A percentile compares a stretch with the other conserved stretches of the same genome.
These are phyloP conservation scores for Vickermania ingenoplastis DNA, from an alignment of 208 protist species.

Conservation along the genomic window DNA sequence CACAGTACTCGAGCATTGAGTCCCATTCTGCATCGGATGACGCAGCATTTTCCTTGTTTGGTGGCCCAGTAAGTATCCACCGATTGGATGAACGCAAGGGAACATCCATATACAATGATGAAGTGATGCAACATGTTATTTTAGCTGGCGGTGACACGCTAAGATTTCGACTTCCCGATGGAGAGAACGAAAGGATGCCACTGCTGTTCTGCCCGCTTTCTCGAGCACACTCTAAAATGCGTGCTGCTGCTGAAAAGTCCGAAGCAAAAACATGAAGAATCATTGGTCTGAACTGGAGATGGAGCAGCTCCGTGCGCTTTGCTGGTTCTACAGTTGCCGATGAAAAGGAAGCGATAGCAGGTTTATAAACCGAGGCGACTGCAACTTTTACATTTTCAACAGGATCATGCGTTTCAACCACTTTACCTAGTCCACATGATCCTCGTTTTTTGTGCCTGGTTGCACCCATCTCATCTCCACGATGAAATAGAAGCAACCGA, in stretches of 20 bases:
- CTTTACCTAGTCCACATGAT: constrained; percentile 35
- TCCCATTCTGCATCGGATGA: constrained; percentile 20
- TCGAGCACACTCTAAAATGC: constrained; percentile 57
- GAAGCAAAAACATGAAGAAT: constrained; percentile 69
- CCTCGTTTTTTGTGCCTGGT: constrained; percentile 34
- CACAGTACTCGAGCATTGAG: constrained; percentile 16
- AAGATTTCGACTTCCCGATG: constrained; percentile 25
- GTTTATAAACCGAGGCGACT: constrained; percentile 16
- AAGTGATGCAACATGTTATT: constrained; percentile 76
- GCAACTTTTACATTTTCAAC: constrained; percentile 15
- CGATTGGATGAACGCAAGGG: constrained; percentile 31
- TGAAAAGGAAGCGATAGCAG: constrained; percentile 27
- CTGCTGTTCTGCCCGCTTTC: constrained; percentile 71
- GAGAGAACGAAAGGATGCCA: constrained; percentile 61
- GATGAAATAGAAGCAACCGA: constrained; percentile 66
- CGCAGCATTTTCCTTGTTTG: neutral
- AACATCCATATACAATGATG: constrained; percentile 47
- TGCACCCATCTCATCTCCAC: constrained; percentile 15
- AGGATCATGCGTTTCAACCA: constrained; percentile 71
- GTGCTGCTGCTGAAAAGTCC: constrained; percentile 36
- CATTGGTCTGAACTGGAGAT: constrained; percentile 83
- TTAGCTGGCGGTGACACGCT: constrained; percentile 45
- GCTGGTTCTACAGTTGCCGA: too few species aligned
- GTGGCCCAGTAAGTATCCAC: constrained; percentile 29
- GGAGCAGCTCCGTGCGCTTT: constrained; percentile 61